Conservation (phyloP, 2,329 filamentous ascomycete genomes). For the Beauveria sp. region DNA sequence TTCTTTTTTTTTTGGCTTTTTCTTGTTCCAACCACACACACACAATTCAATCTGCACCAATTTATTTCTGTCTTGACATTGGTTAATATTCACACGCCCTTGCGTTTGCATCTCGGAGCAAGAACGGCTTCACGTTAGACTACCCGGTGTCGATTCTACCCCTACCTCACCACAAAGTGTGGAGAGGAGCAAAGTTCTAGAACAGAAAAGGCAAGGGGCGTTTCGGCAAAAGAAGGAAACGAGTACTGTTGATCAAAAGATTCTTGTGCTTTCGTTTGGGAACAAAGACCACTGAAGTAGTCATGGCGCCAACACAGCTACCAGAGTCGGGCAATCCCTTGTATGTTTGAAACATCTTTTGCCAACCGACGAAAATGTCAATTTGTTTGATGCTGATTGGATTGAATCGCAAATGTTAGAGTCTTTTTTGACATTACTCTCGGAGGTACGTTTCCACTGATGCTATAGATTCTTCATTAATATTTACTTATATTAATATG, state of each 20-base stretch:
- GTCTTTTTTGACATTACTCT: slow-evolving; percentile 73
- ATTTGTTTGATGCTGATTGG: not conserved
- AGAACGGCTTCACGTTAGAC: too few relatives aligned
- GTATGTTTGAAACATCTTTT: slow-evolving; percentile 25
- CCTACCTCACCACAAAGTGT: too few relatives aligned
- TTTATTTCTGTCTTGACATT: too few relatives aligned
- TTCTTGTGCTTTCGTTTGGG: not conserved
- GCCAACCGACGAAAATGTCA: not conserved
- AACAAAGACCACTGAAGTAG: not conserved
- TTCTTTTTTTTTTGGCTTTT: not conserved
- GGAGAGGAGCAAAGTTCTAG: too few relatives aligned
- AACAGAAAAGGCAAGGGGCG: too few relatives aligned
- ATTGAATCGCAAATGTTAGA: not conserved
- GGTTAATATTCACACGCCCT: too few relatives aligned
- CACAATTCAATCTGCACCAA: not conserved
- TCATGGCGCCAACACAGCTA: slow-evolving; percentile 38
- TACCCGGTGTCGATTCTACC: too few relatives aligned
- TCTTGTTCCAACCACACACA: not conserved
- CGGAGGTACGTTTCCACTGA: slow-evolving; percentile 50
- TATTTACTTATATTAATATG: not conserved
- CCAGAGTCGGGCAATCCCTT: slow-evolving; percentile 41
- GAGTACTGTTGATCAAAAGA: too few relatives aligned
- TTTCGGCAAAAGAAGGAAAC: not conserved
- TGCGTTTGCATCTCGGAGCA: too few relatives aligned
- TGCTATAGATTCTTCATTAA: too few relatives aligned